These are phyloP conservation scores for Cyberlindnera nakhonratchasimensis DNA, from an alignment of 805 yeast genomes.

Conservation along the genomic window DNA sequence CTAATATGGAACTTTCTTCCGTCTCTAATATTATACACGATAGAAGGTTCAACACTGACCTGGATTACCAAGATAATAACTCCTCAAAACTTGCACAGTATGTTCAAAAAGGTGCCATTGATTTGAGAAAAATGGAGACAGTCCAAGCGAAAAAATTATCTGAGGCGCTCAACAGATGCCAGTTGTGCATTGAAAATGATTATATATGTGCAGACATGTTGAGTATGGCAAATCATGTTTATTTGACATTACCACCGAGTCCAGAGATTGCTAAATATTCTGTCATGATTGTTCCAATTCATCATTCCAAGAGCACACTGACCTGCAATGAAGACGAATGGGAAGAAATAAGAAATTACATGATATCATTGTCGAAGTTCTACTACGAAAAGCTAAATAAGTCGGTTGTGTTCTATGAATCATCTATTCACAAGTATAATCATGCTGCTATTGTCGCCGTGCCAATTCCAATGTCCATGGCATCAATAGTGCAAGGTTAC, in stretches of 20 bases:
- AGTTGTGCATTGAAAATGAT: conserved; percentile 33
- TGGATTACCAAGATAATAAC: conserved; percentile 42
- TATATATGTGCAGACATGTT: conserved; percentile 31
- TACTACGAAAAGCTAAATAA: conserved; percentile 33
- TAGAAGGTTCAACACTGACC: conserved; percentile 34
- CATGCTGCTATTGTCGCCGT: conserved; percentile 44
- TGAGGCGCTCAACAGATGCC: conserved; percentile 34
- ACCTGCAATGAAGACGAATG: conserved; percentile 41
- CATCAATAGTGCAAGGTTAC: conserved; percentile 34
- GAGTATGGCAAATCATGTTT: conserved; percentile 36
- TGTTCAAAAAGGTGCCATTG: conserved; percentile 28
- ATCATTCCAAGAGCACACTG: conserved; percentile 38
- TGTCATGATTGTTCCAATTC: conserved; percentile 40
- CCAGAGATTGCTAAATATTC: conserved; percentile 37
- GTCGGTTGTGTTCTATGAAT: conserved; percentile 45
- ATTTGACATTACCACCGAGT: conserved; percentile 35
- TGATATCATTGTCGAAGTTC: conserved; percentile 39
- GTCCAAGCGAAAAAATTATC: conserved; percentile 28
- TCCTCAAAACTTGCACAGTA: conserved; percentile 35
- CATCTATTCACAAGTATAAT: conserved; percentile 29
- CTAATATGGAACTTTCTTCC: conserved; percentile 22
- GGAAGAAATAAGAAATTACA: conserved; percentile 40
- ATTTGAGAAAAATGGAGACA: conserved; percentile 30
- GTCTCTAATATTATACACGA: conserved; percentile 37
- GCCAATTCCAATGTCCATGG: conserved; percentile 37